Conservation (phyloP, 208 protist genomes). For the Leishmania major region DNA sequence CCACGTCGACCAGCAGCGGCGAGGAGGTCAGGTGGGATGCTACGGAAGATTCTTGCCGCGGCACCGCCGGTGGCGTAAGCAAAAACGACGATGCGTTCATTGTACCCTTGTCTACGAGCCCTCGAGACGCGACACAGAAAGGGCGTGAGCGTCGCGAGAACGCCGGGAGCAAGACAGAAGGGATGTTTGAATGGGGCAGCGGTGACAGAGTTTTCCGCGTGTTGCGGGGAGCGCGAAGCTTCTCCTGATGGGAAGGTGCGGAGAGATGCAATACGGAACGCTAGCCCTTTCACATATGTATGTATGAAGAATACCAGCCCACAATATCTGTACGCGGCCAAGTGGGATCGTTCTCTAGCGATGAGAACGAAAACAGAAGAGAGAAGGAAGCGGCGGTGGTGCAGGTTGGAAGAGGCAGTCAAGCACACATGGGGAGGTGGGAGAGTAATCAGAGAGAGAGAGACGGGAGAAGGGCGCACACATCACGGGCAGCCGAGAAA, state of each 20-base stretch:
- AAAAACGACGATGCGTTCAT: constrained; percentile 10
- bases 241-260: neutral
- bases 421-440: neutral
- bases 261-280: neutral
- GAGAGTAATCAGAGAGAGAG: neutral
- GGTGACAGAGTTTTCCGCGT: neutral
- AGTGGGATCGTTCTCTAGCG: neutral
- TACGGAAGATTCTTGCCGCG: neutral
- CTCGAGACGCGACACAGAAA: neutral
- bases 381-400: neutral
- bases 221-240: neutral
- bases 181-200: neutral
- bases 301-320: neutral
- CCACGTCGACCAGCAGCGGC: constrained; percentile 35
- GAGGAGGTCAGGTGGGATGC: constrained; percentile 1
- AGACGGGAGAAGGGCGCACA: neutral
- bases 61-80: constrained; percentile 2
- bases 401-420: neutral
- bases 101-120: neutral
- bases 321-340: neutral
- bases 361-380: neutral
- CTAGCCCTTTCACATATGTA: neutral
- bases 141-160: neutral
- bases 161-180: neutral
- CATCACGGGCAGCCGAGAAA: neutral